phyloP scores from a whole-genome alignment of 306 rosid genomes.

The Geum urbanum region DNA sequence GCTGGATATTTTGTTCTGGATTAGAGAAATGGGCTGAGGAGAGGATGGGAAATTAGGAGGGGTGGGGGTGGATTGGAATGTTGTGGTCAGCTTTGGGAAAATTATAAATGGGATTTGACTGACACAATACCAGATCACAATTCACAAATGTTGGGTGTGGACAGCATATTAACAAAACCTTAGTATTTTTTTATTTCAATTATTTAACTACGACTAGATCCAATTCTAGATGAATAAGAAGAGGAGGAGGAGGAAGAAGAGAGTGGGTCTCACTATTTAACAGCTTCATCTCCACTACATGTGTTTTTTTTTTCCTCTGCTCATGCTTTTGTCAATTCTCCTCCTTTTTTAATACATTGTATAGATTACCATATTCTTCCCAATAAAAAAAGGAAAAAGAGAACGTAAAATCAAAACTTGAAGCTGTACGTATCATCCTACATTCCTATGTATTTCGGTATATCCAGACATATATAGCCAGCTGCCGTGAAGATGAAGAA shows the following conservation, averaged over 20 bases:
- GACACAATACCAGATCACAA: not conserved
- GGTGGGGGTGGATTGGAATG: constrained; percentile 4
- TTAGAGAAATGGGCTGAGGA: not conserved
- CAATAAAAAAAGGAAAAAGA: too few species aligned
- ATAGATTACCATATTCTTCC: not conserved
- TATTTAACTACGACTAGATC: not conserved
- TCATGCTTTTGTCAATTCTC: not conserved
- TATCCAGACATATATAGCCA: not conserved
- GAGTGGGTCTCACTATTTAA: not conserved
- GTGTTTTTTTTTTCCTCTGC: not conserved
- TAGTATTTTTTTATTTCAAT: not conserved
- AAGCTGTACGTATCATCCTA: not conserved
- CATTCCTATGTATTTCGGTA: not conserved
- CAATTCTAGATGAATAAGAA: not conserved
- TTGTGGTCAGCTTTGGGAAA: constrained; percentile 10
- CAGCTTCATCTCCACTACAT: constrained; percentile 3
- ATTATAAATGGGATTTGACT: constrained; percentile 15
- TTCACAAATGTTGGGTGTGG: not conserved
- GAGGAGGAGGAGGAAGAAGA: not conserved
- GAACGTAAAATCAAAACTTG: too few species aligned
- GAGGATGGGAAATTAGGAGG: not conserved
- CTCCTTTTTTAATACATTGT: not conserved
- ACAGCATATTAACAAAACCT: constrained; percentile 9
- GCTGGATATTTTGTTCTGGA: not conserved
- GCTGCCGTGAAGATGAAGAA: not conserved